A percentile compares a stretch with the other conserved stretches of the same genome.
These are phyloP conservation scores for Comarum palustre DNA, from an alignment of 306 rosid genomes.

Conservation along the genomic window DNA sequence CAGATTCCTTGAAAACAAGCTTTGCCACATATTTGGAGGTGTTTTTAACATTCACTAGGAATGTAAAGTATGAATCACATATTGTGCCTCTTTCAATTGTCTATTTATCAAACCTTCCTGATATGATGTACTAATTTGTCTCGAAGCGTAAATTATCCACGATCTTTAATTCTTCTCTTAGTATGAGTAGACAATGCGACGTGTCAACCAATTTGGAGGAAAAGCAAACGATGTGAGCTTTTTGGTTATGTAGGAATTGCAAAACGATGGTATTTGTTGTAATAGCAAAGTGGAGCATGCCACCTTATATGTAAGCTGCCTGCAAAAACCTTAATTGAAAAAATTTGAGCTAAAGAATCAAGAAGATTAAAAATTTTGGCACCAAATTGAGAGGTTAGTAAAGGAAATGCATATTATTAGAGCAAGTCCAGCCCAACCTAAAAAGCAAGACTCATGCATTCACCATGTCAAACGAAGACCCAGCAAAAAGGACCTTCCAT, in stretches of 20 bases:
- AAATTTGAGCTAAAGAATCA: constrained; percentile 6
- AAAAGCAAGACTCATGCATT: no score
- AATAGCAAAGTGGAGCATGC: constrained; percentile 55
- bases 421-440: no score
- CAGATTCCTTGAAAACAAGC: constrained; percentile 12
- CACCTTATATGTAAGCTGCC: constrained; percentile 44
- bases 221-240: background rate
- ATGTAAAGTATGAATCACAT: background rate
- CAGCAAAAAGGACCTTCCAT: no score
- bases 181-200: background rate
- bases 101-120: no score
- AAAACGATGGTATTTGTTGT: constrained; percentile 26
- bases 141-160: background rate
- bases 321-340: constrained; percentile 10
- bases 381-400: constrained; percentile 11
- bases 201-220: background rate
- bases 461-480: no score
- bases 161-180: background rate
- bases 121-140: background rate
- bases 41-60: constrained; percentile 1
- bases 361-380: constrained; percentile 5
- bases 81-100: background rate
- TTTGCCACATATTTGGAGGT: constrained; percentile 13
- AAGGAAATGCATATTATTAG: constrained; percentile 21
- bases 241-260: background rate